Conservation (phyloP, 2,329 filamentous ascomycete species). For the Tolypocladium ovalisporum region DNA sequence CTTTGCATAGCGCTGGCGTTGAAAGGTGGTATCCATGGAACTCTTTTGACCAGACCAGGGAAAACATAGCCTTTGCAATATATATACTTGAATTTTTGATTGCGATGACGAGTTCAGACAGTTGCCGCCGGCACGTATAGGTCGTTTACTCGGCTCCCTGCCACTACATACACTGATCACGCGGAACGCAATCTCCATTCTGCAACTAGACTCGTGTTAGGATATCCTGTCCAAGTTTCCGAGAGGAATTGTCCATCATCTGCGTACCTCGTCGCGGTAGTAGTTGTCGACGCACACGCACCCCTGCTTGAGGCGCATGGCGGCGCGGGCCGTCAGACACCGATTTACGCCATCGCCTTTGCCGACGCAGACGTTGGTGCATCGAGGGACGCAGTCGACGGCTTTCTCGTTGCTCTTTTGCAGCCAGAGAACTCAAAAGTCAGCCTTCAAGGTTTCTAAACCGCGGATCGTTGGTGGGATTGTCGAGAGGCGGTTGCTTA, state of each 20-base stretch:
- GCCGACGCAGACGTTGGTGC: neutral
- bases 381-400: neutral
- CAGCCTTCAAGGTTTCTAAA: neutral
- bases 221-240: accelerated
- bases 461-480: neutral
- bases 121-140: neutral
- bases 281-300: neutral
- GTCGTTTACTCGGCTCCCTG: neutral
- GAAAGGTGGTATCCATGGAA: too few relatives aligned
- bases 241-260: neutral
- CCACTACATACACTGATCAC: neutral
- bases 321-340: neutral
- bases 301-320: neutral
- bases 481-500: neutral
- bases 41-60: neutral
- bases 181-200: neutral
- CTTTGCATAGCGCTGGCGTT: neutral
- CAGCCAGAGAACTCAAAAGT: neutral
- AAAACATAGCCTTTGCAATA: neutral
- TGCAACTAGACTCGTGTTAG: neutral
- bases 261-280: neutral
- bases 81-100: neutral
- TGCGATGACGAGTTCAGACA: neutral
- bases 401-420: neutral
- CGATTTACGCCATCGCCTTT: neutral